Evolutionary conservation across 2,329 filamentous ascomycete genomes (phyloP), one percentile per base, ranked within the genome.

Genomic region (Chaetothyriales sp.): DNA sequence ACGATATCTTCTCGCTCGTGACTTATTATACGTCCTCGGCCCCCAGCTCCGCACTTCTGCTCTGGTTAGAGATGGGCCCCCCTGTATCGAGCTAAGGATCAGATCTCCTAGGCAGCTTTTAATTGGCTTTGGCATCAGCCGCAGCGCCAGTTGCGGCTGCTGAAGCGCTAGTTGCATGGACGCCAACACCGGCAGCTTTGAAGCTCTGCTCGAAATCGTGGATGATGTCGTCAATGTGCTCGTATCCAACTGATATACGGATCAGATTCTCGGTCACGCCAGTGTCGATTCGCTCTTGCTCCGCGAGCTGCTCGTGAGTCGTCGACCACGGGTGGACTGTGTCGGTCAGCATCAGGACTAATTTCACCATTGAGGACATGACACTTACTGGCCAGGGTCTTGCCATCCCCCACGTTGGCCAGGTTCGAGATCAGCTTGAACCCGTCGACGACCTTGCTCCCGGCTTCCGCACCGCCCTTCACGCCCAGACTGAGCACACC

Each of bases 341-440:
- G 33, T 40, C 10, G 33, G 10, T 40, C 33, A 40, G 33, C 33
- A 40, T 40, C 33, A 5, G 15, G 2, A 40, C 33, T 13, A 15
- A 13, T 40, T 15, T 5, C 33, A 40, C 33, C 2, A 40, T 40
- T 15, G 15, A 40, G 33, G 2, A 40, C 2, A 22, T 40, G 33
- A 40, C 15, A 15, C 33, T 40, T 40, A 40, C 33, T 40, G 2
- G 87, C 87, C 54, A 94, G 72, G 8, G 88, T 90, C 78, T 94
- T 94, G 49, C 85, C 84, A 66, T 94, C 89, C 54, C 88, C 88
- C n/a, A 94, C 88, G 64, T 98, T 98, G 53, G 92, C 92, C 60
- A 97, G 73, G 70, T 97, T 95, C 18, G 88, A 94, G 62, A 97
- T 88, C 60, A 98, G 72, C 77, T 94, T 92, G 74, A 98, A 94